Evolutionary conservation across 306 rosid species (phyloP), one percentile per base, ranked within the genome.

Genomic region (Vigna angularis): DNA sequence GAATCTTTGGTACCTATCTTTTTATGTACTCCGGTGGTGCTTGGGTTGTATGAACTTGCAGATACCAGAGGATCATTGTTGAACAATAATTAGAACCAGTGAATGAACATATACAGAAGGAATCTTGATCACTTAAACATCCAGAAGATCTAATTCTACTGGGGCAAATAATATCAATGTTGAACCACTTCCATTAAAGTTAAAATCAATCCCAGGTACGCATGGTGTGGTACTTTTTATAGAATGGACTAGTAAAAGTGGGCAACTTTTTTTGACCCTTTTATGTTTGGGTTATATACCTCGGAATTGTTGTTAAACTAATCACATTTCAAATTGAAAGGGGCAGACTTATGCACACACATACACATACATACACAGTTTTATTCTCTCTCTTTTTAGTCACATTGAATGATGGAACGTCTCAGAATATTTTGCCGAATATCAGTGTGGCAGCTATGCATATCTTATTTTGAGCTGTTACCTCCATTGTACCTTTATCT

Each of bases 331-430:
- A 4, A 40, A 22, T 26, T 73, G 24, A 20, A 18, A 36, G 76
- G 38, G 40, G 56, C 45, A 62, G 38, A 75, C 36, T 34, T 49
- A 4, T 10, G 4, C 22, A 10, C 8, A 6, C 1, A 36, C 8
- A 36, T 8, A 20, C 10, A 10, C 8, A 7, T 1, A 38, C 9
- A 38, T 40, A 40, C 9, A 40, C 9, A 42, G 13, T 9, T 10
- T 44, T 48, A 59, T 74, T 59, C 58, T n/a, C 32, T 74, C 58
- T 26, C 59, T 28, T 61, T 34, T 73, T 56, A 12, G 72, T 49
- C 80, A 50, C 64, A 30, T 62, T 62, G 71, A 74, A 47, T 61
- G 34, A 62, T 48, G 71, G 71, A 62, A 63, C 79, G 18, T 49
- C 71, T 47, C 50, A 62, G 36, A 18, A 36, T 15, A 20, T 22